Percentiles rank a stretch among this genome's conserved stretches.
These are phyloP conservation scores for Glebionis coronaria DNA, from an alignment of 129 eudicot genomes.

Conservation along the genomic window DNA sequence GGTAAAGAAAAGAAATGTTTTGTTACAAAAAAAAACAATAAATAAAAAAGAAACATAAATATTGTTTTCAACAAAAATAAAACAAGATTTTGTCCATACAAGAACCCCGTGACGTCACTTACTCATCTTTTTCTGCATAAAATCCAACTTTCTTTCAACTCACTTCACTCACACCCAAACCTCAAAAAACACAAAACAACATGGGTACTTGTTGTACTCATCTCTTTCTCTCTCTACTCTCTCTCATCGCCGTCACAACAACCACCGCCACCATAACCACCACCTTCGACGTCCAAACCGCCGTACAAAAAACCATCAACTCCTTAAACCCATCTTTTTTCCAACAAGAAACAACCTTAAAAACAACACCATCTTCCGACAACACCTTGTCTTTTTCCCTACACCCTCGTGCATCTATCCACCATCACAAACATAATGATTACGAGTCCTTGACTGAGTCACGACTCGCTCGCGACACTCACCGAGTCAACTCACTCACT, in stretches of 20 bases:
- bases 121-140: constrained; percentile 17
- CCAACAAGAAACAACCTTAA: constrained; percentile 1
- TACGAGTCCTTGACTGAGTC: constrained; percentile 46
- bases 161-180: constrained; percentile 22
- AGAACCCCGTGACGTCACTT: constrained; percentile 10
- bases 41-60: not conserved
- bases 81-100: constrained; percentile 13
- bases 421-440: constrained; percentile 28
- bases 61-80: not conserved
- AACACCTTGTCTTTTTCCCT: constrained; percentile 34
- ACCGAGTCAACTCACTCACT: constrained; percentile 37
- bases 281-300: constrained; percentile 27
- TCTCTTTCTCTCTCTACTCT: constrained; percentile 26
- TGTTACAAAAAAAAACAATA: not conserved
- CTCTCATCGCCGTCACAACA: constrained; percentile 7
- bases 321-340: constrained; percentile 20
- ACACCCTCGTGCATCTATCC: constrained; percentile 50
- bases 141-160: constrained; percentile 24
- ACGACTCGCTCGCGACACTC: constrained; percentile 57
- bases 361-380: not conserved
- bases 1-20: no score
- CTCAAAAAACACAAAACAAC: not conserved
- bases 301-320: constrained; percentile 36
- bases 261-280: constrained; percentile 15
- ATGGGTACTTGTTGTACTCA: constrained; percentile 28